Evolutionary conservation across 2,329 filamentous ascomycete genomes (phyloP), one percentile per base, ranked within the genome.

Genomic region (Clonostachys solani): DNA sequence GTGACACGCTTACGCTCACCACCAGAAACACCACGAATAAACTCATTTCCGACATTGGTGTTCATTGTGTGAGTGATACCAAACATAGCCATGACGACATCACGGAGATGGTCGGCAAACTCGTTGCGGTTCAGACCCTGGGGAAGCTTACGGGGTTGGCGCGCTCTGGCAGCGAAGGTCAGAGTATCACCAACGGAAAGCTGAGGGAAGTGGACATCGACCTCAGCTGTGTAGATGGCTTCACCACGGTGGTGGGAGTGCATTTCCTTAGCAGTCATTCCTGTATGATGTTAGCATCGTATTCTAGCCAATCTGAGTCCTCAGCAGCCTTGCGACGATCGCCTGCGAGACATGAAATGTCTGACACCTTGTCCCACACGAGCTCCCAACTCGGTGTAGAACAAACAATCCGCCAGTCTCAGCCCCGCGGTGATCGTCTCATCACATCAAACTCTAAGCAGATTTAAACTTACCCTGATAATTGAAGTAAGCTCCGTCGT

Each of bases 191-290:
- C 87, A 40, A 92, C 88, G 2, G 80, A 84, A 56, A 94, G 68
- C 68, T 84, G 80, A 12, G 87, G 86, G 59, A 92, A 92, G 66
- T 92, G 87, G 5, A 87, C 84, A 61, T 95, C 90, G 35, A 89
- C 84, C 64, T 94, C 89, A 49, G 87, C 87, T 0, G 87, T 92
- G 68, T 94, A 94, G 62, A 94, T 92, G 51, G 87, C 87, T 67
- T 95, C 89, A 54, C 89, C 89, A 29, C 87, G 84, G 69, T 92
- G 91, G 51, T 80, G 74, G 12, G 80, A 81, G 67, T 87, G 81
- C 87, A 94, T 92, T 60, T 89, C 80, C 59, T 87, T 69, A 47
- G 87, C 77, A 4, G 80, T 71, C 57, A 89, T 76, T 54, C 84
- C 81, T 76, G 50, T 49, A 36, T 23, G 13, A 10, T 29, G 23